These are phyloP conservation scores for Trichoderma asperelloides DNA, from an alignment of 495 filamentous ascomycete species.

Conservation along the genomic window DNA sequence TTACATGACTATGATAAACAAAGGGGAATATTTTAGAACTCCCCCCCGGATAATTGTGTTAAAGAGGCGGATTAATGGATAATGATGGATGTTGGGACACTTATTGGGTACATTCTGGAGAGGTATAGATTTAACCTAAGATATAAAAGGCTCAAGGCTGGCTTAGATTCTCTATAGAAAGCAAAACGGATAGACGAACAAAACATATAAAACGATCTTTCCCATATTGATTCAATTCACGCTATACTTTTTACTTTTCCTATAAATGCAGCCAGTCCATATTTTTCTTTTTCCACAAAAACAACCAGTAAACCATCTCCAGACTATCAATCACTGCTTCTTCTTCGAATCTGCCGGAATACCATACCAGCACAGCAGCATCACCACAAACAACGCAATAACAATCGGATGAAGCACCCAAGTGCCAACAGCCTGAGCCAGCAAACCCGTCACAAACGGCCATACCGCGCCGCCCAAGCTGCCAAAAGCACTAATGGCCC, in stretches of 20 bases:
- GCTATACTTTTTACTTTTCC: not conserved
- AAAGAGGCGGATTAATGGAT: not conserved
- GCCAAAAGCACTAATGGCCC: conserved; percentile 64
- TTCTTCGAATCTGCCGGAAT: conserved; percentile 48
- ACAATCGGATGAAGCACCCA: conserved; percentile 69
- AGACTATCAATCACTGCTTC: not conserved
- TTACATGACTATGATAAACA: not conserved
- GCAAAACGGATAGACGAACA: not conserved
- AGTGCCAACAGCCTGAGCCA: conserved; percentile 60
- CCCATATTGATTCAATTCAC: not conserved
- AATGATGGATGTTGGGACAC: not conserved
- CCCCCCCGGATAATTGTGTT: not conserved
- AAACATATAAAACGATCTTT: not conserved
- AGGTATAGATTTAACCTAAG: not conserved
- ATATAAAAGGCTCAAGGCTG: not conserved
- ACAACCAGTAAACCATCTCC: not conserved
- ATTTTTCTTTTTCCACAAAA: not conserved
- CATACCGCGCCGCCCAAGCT: conserved; percentile 65
- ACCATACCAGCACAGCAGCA: conserved; percentile 57
- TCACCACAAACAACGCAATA: conserved; percentile 56
- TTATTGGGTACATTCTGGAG: not conserved
- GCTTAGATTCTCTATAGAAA: not conserved
- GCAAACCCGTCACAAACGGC: conserved; percentile 64
- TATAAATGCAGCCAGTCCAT: not conserved
- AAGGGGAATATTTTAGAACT: not conserved